Evolutionary conservation across 2,329 filamentous ascomycete species (phyloP), one percentile per base, ranked within the genome.

Genomic region (Aureobasidium sp.): DNA sequence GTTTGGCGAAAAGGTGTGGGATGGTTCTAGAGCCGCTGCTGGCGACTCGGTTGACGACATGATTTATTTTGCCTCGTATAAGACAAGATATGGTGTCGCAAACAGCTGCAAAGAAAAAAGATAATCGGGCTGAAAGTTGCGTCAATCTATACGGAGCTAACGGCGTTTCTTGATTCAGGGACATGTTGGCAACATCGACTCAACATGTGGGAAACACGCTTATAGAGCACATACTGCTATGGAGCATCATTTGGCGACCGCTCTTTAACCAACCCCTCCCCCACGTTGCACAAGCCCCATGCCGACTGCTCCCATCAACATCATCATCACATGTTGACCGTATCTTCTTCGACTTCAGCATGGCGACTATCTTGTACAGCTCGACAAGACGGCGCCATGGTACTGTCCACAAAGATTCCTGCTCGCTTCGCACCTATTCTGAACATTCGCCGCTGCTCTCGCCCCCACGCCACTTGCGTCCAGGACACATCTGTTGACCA

Each of bases 1-100:
- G 62, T 70, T 71, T 50, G 70, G 69, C 50, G 70, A 63, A 29
- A 69, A 73, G 10, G 66, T 67, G 62, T 70, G 68, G 6, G 71
- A 67, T 15, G 71, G 71, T 47, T 65, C 63, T 46, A 65, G 55
- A 15, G 56, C 66, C 24, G 63, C 63, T 29, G 68, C 66, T 17
- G 66, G 65, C 46, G 59, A 60, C 10, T 60, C 46, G 36, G 34
- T 60, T 17, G 46, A 43, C 7, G 57, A 44, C 57, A 60, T 60
- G 15, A 17, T 39, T 7, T 20, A 17, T 27, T 15, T 13, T 32
- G 17, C 12, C 15, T n/a, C 20, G 24, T 20, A 13, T 9, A 27
- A 37, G 7, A 32, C 29, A 41, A 41, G 29, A 32, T 32, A 41
- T 20, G 26, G 43, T 27, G 51, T 43, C 24, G 15, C n/a, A 36